phyloP scores from a whole-genome alignment of 805 yeast genomes.

The Saccharomycopsis oosterbeekiorum region DNA sequence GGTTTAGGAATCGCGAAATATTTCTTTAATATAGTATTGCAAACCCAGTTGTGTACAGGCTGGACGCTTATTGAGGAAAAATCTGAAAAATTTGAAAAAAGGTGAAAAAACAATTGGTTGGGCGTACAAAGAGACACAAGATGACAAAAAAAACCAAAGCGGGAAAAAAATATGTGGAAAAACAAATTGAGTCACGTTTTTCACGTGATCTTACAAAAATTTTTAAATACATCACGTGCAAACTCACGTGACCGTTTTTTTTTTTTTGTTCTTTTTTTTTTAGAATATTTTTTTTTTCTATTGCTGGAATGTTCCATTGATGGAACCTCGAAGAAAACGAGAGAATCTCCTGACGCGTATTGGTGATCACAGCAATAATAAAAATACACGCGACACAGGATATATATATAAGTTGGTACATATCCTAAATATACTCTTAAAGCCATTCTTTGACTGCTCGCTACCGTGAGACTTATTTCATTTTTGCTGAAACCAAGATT shows the following conservation, averaged over 20 bases:
- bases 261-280: neutral
- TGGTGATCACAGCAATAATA: neutral
- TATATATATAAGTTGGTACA: neutral
- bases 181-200: no score
- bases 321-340: neutral
- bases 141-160: neutral
- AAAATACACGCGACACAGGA: neutral
- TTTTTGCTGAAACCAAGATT: no score
- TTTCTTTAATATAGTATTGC: no score
- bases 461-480: no score
- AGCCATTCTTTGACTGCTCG: no score
- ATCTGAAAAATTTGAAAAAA: neutral
- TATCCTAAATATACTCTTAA: no score
- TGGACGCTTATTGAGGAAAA: neutral
- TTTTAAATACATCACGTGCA: no score
- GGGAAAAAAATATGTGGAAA: neutral
- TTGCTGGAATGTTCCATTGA: neutral
- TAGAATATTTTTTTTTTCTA: neutral
- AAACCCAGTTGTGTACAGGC: neutral
- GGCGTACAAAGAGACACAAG: neutral
- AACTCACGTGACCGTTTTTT: neutral
- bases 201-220: no score
- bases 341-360: neutral
- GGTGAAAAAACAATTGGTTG: neutral
- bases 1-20: neutral